Evolutionary conservation across 305 asterid species (phyloP), one percentile per base, ranked within the genome.

Genomic region (Nicotiana rustica): DNA sequence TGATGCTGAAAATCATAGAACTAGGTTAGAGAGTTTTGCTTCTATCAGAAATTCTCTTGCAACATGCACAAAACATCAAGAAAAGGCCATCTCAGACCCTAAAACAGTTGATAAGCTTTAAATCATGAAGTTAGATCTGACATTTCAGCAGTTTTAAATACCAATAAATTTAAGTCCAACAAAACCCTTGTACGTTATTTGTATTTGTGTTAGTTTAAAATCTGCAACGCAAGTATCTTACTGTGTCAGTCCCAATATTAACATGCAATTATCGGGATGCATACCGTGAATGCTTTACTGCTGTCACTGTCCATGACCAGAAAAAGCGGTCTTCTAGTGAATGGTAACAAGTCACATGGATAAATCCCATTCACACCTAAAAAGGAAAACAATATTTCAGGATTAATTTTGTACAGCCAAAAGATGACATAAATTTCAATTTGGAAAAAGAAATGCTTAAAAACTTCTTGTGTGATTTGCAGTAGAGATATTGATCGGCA

Each of bases 241-340:
- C 62, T 25, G 52, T 25, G 21, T 52, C 38, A 10, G 60, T 18
- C 59, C 14, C 59, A 15, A 10, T 41, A 71, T 41, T 71, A 47
- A 19, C 78, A 71, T 71, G 25, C 19, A 71, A 49, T 49, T 62
- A 73, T 49, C 79, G 35, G 78, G 81, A 79, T 82, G 67, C 90
- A 82, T 90, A 88, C 99, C 98, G 88, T 91, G 91, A 93, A 96
- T 82, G 94, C 89, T 89, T 90, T 89, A 87, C 98, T 93, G 78
- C 82, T 88, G 85, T 94, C 97, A 71, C 99, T 92, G 91, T 96
- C 99, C 70, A 96, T 89, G 76, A 96, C 86, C 61, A 96, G 82
- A 86, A 94, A 92, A 80, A 96, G 93, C 69, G 98, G 98, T 82
- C 97, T 92, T 90, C 99, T 91, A 75, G 99, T 96, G 89, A 96